These are phyloP conservation scores for Yamadazyma atmosphaerica DNA, from an alignment of 1,139 yeast genomes.

Conservation along the genomic window DNA sequence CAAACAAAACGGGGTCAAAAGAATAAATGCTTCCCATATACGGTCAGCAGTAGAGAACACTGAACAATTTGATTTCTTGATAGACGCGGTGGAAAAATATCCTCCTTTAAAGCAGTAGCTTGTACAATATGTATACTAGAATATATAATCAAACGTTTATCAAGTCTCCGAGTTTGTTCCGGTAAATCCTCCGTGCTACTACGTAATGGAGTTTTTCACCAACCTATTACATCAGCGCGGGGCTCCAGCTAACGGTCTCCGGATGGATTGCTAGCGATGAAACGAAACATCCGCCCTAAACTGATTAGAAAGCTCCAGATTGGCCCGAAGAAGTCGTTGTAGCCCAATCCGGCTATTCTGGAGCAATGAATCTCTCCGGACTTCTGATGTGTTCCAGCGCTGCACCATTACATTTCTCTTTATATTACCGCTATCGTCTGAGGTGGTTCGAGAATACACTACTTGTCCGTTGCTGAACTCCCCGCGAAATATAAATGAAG, in stretches of 20 bases:
- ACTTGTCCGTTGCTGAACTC: too few species aligned
- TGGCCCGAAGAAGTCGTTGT: too few species aligned
- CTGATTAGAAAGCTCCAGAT: too few species aligned
- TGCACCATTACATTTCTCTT: neutral
- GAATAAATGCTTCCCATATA: conserved; percentile 82
- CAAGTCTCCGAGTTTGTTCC: neutral
- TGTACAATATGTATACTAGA: neutral
- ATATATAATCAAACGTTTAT: neutral
- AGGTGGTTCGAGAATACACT: too few species aligned
- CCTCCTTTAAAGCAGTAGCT: conserved; percentile 36
- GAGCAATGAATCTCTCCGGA: too few species aligned
- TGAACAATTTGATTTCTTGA: conserved; percentile 90
- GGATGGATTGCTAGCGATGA: too few species aligned
- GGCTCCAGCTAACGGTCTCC: too few species aligned
- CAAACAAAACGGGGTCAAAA: conserved; percentile 68
- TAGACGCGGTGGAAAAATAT: conserved; percentile 69
- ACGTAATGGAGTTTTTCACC: too few species aligned
- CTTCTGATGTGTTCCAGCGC: too few species aligned
- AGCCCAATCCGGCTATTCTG: too few species aligned
- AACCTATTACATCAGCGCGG: neutral
- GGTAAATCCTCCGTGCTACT: neutral
- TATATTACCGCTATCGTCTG: too few species aligned
- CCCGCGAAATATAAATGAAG: conserved; percentile 2
- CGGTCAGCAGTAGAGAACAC: conserved; percentile 81
- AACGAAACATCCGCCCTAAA: too few species aligned